A percentile compares a stretch with the other conserved stretches of the same genome.
Evolutionary conservation across 176 grass and related monocot species (phyloP).

Genomic region (Ensete glaucum): DNA sequence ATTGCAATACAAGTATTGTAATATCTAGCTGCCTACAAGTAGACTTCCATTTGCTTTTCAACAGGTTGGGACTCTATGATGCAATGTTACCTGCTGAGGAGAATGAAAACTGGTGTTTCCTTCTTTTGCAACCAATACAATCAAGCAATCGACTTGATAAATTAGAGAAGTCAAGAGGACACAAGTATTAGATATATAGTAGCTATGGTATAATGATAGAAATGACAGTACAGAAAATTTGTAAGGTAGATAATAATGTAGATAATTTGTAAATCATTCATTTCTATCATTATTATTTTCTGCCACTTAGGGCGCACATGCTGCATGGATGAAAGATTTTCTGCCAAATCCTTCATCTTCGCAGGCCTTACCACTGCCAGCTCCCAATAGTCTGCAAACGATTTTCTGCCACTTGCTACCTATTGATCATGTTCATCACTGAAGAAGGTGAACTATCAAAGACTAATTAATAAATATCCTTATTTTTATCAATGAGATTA

Average conservation of each 20-base stretch:
- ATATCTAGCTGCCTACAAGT: not conserved
- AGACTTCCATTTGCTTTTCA: not conserved
- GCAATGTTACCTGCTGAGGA: not conserved
- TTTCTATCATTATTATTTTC: too few relatives aligned
- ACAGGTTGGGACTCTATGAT: too few relatives aligned
- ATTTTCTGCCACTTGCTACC: too few relatives aligned
- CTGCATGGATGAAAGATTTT: too few relatives aligned
- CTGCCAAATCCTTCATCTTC: too few relatives aligned
- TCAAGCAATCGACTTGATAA: not conserved
- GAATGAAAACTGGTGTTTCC: not conserved
- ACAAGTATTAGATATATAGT: not conserved
- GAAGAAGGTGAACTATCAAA: too few relatives aligned
- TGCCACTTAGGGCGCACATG: too few relatives aligned
- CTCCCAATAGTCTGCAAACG: too few relatives aligned
- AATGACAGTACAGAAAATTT: not conserved
- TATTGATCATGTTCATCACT: too few relatives aligned
- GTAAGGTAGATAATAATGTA: not conserved
- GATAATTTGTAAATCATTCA: not conserved
- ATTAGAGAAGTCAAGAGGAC: not conserved
- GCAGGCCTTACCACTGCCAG: too few relatives aligned
- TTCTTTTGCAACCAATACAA: not conserved
- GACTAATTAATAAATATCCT: too few relatives aligned
- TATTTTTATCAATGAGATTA: too few relatives aligned
- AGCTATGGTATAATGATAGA: not conserved
- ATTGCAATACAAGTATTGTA: not conserved